Evolutionary conservation across 2,329 filamentous ascomycete species (phyloP).

Genomic region (Fusarium burgessii): DNA sequence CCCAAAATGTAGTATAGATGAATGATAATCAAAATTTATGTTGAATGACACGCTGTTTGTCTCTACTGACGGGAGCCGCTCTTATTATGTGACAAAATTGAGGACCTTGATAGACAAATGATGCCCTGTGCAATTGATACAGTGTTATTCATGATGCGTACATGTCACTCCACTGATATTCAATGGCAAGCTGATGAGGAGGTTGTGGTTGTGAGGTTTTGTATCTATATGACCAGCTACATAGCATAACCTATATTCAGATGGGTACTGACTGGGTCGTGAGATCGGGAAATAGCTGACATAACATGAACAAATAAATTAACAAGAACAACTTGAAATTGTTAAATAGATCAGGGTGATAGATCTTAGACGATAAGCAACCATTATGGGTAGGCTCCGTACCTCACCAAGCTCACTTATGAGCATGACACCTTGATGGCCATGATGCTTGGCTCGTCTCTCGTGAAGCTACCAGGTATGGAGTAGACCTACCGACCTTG

Average conservation of each 20-base stretch:
- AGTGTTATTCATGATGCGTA: conserved; percentile 10
- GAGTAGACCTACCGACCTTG: too few species aligned
- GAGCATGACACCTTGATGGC: conserved; percentile 11
- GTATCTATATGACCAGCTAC: not conserved
- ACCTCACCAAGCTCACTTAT: not conserved
- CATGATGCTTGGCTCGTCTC: not conserved
- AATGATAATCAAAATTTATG: conserved; percentile 39
- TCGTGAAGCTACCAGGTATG: not conserved
- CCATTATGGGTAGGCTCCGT: too few species aligned
- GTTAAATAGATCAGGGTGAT: too few species aligned
- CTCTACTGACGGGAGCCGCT: not conserved
- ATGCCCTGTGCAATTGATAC: conserved; percentile 21
- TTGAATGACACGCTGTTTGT: conserved; percentile 29
- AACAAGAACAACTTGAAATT: too few species aligned
- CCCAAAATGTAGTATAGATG: conserved; percentile 42
- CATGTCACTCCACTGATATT: conserved; percentile 8
- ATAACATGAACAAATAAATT: too few species aligned
- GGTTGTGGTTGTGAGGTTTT: not conserved
- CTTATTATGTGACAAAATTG: conserved; percentile 19
- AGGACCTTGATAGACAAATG: conserved; percentile 35
- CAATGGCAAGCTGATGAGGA: not conserved
- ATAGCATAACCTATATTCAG: not conserved
- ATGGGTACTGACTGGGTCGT: too few species aligned
- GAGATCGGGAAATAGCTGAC: not conserved
- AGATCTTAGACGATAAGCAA: too few species aligned